A percentile compares a stretch with the other conserved stretches of the same genome.
These are phyloP conservation scores for Madurella mycetomatis DNA, from an alignment of 2,329 filamentous ascomycete genomes.

Conservation along the genomic window DNA sequence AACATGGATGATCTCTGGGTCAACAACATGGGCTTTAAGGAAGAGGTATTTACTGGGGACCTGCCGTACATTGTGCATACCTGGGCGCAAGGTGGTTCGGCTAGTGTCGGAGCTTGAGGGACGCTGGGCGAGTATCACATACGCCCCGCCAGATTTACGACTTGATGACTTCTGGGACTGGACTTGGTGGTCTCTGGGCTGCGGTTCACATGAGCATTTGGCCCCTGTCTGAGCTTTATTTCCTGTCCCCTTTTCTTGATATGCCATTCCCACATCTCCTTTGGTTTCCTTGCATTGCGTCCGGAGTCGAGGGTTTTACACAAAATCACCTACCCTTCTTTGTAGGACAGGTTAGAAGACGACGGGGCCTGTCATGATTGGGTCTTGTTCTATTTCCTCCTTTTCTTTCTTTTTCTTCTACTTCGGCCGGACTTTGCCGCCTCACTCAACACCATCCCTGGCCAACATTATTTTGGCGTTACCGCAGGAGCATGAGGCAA, in stretches of 20 bases:
- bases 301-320: constrained; percentile 27
- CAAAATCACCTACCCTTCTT: constrained; percentile 16
- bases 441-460: neutral
- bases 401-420: constrained; percentile 8
- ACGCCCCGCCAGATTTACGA: constrained; percentile 10
- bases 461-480: too few relatives aligned
- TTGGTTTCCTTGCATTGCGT: constrained; percentile 27
- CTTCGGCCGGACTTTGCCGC: neutral
- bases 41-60: constrained; percentile 27
- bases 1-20: constrained; percentile 23
- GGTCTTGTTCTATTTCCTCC: constrained; percentile 9
- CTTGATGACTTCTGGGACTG: constrained; percentile 20
- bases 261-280: constrained; percentile 8
- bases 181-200: constrained; percentile 5
- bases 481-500: too few relatives aligned
- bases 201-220: neutral
- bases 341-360: constrained; percentile 11
- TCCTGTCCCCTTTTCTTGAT: constrained; percentile 9
- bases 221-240: neutral
- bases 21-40: constrained; percentile 29
- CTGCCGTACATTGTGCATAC: constrained; percentile 26
- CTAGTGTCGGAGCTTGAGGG: constrained; percentile 12
- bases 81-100: constrained; percentile 19
- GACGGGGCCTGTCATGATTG: constrained; percentile 6
- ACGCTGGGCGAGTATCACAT: neutral